These are phyloP conservation scores for Xylariaceae sp. DNA, from an alignment of 2,329 filamentous ascomycete species.

Conservation along the genomic window DNA sequence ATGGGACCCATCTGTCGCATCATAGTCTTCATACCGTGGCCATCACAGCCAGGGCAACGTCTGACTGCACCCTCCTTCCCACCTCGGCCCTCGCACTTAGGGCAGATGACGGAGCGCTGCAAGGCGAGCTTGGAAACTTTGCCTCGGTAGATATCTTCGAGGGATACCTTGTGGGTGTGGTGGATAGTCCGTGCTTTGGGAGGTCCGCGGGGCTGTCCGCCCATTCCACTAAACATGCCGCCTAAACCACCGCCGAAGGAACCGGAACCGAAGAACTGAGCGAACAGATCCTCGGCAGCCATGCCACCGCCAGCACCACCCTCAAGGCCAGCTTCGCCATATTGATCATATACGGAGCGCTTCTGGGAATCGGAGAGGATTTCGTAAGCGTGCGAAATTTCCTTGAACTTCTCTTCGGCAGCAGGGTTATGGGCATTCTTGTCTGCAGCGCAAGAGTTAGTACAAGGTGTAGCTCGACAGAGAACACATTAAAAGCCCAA, in stretches of 20 bases:
- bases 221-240: constrained; percentile 75
- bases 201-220: constrained; percentile 79
- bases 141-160: constrained; percentile 97
- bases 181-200: constrained; percentile 92
- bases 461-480: constrained; percentile 7
- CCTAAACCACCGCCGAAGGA: constrained; percentile 74
- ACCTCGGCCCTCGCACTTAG: constrained; percentile 89
- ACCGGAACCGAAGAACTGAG: constrained; percentile 88
- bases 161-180: constrained; percentile 96
- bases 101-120: constrained; percentile 96
- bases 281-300: constrained; percentile 94
- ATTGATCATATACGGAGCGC: constrained; percentile 91
- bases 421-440: constrained; percentile 95
- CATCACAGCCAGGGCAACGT: constrained; percentile 87
- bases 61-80: constrained; percentile 98
- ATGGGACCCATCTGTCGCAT: constrained; percentile 99
- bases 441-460: constrained; percentile 56
- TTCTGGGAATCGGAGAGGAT: constrained; percentile 90
- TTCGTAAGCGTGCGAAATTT: constrained; percentile 94
- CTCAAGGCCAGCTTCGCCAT: constrained; percentile 95
- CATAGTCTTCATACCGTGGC: constrained; percentile 99
- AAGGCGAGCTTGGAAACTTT: constrained; percentile 97
- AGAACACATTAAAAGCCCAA: constrained; percentile 10
- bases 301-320: constrained; percentile 84
- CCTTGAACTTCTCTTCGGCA: constrained; percentile 98